Evolutionary conservation across 805 yeast genomes (phyloP), one percentile per base, ranked within the genome.

Genomic region (Wickerhamomyces bovis): DNA sequence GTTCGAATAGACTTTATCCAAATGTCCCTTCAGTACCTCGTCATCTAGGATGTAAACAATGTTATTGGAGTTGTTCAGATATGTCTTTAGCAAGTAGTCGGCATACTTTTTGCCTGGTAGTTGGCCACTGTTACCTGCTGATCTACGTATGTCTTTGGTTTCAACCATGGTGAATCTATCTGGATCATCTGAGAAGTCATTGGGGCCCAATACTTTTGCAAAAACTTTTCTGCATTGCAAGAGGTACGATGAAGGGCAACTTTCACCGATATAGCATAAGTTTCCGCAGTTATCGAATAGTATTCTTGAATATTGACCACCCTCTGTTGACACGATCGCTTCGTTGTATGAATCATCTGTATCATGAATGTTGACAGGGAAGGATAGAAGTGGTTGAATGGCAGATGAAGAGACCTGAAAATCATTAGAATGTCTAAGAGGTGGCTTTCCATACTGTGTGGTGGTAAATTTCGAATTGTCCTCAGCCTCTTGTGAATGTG

Each of bases 161-260:
- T 72, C 76, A 39, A 63, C 56, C 33, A 69, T 64, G 12, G 62
- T 54, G 48, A 65, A 63, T 22, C 67, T 62, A 39, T 65, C 63
- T 4, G 73, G 67, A 44, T 71, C 73, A 35, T 61, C 62, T 1
- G 71, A 65, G 45, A 72, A 70, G 12, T 58, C 57, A 2, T 71
- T 64, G 7, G 57, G 52, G 0, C 72, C 71, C 28, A 67, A 44
- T 2, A 56, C 53, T 16, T 53, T 58, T 25, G 53, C 48, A 50
- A 71, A 72, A 1, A 72, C 56, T 44, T 65, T 67, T 11, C 75
- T 55, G 3, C 70, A 62, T 49, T 73, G 76, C 30, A 68, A 57
- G 7, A 73, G 55, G 39, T 70, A 61, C 2, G 76, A 68, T 11
- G 69, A 58, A 0, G 73, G 69, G 22, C 71, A 68, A 26, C 71